Percentiles rank a stretch among this genome's conserved stretches.
Conservation (phyloP, 176 grass and related monocot genomes). For the Tuctoria greenei region DNA sequence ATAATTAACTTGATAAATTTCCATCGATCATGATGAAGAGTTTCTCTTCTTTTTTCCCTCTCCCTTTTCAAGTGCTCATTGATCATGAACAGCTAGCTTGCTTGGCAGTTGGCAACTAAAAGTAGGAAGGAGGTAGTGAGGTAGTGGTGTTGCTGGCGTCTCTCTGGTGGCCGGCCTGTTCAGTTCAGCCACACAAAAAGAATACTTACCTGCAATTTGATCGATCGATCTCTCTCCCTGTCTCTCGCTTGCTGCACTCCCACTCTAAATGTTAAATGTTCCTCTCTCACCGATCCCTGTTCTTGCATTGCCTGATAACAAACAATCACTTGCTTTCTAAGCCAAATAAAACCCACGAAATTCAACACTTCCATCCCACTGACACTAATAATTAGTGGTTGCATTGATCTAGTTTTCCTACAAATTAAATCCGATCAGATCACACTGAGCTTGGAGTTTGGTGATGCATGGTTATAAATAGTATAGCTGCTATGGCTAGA, state of each 20-base stretch:
- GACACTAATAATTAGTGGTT: slow-evolving; percentile 29
- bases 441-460: slow-evolving; percentile 23
- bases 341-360: slow-evolving; percentile 7
- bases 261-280: slow-evolving; percentile 12
- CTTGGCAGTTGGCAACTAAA: slow-evolving; percentile 47
- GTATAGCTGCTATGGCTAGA: background rate
- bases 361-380: background rate
- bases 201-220: slow-evolving; percentile 23
- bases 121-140: slow-evolving; percentile 41
- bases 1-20: slow-evolving; percentile 1
- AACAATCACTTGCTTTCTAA: slow-evolving; percentile 33
- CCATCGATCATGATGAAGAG: slow-evolving; percentile 9
- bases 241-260: background rate
- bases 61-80: background rate
- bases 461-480: background rate
- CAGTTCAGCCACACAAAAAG: slow-evolving; percentile 29
- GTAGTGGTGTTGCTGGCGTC: slow-evolving; percentile 43
- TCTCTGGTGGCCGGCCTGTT: background rate
- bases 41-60: background rate
- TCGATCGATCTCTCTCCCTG: background rate
- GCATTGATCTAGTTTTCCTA: background rate
- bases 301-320: slow-evolving; percentile 22
- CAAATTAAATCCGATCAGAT: background rate
- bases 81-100: slow-evolving; percentile 36
- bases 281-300: background rate